A percentile compares a stretch with the other conserved stretches of the same genome.
These are phyloP conservation scores for Themeda triandra DNA, from an alignment of 176 grass and related monocot genomes.

Conservation along the genomic window DNA sequence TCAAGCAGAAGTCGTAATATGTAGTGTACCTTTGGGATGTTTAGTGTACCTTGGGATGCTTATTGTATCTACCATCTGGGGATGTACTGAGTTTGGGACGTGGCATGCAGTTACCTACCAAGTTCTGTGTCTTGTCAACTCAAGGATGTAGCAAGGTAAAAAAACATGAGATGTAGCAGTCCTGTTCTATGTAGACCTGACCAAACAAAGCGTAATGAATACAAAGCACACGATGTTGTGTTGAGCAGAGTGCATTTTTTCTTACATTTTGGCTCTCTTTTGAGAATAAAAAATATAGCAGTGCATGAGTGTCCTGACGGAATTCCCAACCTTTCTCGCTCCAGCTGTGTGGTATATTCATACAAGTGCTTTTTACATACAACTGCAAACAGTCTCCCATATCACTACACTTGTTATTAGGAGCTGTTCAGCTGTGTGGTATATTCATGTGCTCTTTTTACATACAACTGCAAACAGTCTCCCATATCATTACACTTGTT, in stretches of 20 bases:
- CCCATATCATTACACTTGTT: neutral
- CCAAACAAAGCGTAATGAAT: neutral
- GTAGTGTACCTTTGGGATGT: neutral
- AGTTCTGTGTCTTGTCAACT: neutral
- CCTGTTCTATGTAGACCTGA: neutral
- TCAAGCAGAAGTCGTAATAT: neutral
- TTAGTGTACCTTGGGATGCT: neutral
- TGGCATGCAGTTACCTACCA: neutral
- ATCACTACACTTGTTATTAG: neutral
- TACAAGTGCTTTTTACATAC: neutral
- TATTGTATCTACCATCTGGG: neutral
- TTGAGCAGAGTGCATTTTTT: neutral
- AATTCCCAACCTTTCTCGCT: neutral
- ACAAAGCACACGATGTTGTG: neutral
- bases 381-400: neutral
- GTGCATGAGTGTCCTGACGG: neutral
- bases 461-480: neutral
- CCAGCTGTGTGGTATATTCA: neutral
- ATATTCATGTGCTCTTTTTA: neutral
- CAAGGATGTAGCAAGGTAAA: neutral
- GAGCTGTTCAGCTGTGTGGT: neutral
- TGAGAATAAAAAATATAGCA: neutral
- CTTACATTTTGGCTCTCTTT: neutral
- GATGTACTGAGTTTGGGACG: neutral
- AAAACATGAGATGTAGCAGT: neutral